Base-by-base conservation (phyloP, 2,329 filamentous ascomycete genomes). In the Dactylellina cionopaga region DNA sequence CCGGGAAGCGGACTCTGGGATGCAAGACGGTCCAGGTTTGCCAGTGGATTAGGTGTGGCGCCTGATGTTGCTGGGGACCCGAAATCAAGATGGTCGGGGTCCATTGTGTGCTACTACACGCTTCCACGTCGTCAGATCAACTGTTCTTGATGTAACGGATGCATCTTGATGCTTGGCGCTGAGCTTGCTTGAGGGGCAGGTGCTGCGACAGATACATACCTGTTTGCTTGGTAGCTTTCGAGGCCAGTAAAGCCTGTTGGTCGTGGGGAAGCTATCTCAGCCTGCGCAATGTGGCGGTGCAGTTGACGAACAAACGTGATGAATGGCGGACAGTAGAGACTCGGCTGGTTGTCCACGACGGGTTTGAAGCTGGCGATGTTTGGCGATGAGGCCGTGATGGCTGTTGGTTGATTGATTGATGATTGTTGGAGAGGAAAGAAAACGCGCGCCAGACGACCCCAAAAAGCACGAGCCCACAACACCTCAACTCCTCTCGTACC, bases 1-100 rank as follows among this genome's bases (percentile, higher is more conserved):
- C 69, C 69, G 19, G 69, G 59, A 24, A 73, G 69, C 22, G 69
- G 69, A 25, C 60, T 73, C 10, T 73, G 60, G 11, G 69, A 73
- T 35, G 69, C 54, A 15, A 73, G 60, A 27, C 62, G 69, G 27
- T 73, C 69, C 19, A 73, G 46, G 46, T 73, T 65, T 19, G 69
- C 69, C 39, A 73, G 49, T 27, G 69, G 59, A 22, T 62, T 62
- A 9, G 69, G 62, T 19, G 66, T 71, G 52, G 52, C 58, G 27
- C 66, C 66, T 39, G 66, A 71, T n/a, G 66, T 71, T 15, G 66
- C 66, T 29, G 66, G 66, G 10, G 66, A 71, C 1, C 65, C 65
- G 24, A 64, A 71, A 24, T 71, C 66, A 27, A 71, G 44, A 47
- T 58, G 51, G 49, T 71, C 66, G 17, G 51, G 31, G 37, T 71